A percentile compares a stretch with the other conserved stretches of the same genome.
phyloP scores from a whole-genome alignment of 2,329 filamentous ascomycete species.

The Fusarium transvaalense region DNA sequence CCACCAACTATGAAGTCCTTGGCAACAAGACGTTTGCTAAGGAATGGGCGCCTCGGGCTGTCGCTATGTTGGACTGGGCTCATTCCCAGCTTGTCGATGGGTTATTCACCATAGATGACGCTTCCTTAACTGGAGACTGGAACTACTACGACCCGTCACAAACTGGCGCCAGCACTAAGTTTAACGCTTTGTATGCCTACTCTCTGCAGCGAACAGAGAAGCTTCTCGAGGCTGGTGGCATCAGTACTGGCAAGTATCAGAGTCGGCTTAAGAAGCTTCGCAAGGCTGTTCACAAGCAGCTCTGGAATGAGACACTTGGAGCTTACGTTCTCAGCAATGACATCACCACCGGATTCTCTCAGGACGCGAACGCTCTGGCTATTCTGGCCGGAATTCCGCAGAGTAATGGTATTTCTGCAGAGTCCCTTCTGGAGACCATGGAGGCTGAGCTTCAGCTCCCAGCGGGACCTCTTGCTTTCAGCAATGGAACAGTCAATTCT shows the following conservation, averaged over 20 bases:
- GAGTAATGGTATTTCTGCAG: neutral
- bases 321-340: neutral
- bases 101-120: neutral
- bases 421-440: neutral
- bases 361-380: slow-evolving; percentile 1
- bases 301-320: neutral
- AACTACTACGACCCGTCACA: slow-evolving; percentile 10
- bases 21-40: accelerated
- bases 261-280: neutral
- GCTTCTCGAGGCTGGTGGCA: neutral
- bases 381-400: neutral
- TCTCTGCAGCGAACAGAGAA: neutral
- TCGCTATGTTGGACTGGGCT: neutral
- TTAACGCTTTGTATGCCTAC: slow-evolving; percentile 4
- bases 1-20: slow-evolving; percentile 4
- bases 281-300: neutral
- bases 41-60: neutral
- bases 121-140: slow-evolving; percentile 1
- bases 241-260: neutral
- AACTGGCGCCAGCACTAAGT: slow-evolving; percentile 2
- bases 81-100: neutral
- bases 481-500: neutral
- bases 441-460: neutral
- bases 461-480: neutral
- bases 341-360: neutral